Evolutionary conservation across 441 rosid species (phyloP), one percentile per base, ranked within the genome.

Genomic region (Aquilaria agallochum): DNA sequence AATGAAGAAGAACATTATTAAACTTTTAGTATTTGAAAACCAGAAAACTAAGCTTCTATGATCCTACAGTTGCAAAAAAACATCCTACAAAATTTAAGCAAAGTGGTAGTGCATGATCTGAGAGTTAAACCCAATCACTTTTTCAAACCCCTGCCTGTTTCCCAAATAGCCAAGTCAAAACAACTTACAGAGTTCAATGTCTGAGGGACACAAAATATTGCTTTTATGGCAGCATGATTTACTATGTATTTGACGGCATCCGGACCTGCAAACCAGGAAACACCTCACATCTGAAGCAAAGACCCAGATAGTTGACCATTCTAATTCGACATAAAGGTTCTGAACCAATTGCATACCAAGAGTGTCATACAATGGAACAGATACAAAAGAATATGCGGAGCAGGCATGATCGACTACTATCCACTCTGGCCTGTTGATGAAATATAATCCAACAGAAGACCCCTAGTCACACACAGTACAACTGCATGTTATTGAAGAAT

Each of bases 361-460:
- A 53, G 98, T 95, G 83, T 95, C 99, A 64, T 92, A 95, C 72
- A 95, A 78, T 75, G 99, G 99, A 84, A 95, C 98, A 31, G 97
- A 92, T 42, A 85, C 77, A 64, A 68, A 87, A 65, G 98, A 95
- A 75, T 85, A 95, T 13, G 99, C 93, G 14, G 97, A 78, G 75
- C 99, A 92, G 51, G 99, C 97, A 76, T 95, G 98, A 79, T 95
- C 99, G 68, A 82, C 86, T 53, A 95, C 79, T 44, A 84, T 72
- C 99, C 99, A 95, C 74, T 95, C 98, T 14, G 98, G 97, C 49
- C 97, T 88, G 74, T 95, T 95, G 76, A 90, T 83, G 69, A 92
- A 95, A 79, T 95, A 95, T 55, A 92, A 54, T 60, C 99, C 99
- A 77, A 95, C 60, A 64, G 72, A 70, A 74, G 99, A 81, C 63